A percentile compares a stretch with the other conserved stretches of the same genome.
Conservation (phyloP, 2,329 filamentous ascomycete genomes). For the Sporothrix pallida region DNA sequence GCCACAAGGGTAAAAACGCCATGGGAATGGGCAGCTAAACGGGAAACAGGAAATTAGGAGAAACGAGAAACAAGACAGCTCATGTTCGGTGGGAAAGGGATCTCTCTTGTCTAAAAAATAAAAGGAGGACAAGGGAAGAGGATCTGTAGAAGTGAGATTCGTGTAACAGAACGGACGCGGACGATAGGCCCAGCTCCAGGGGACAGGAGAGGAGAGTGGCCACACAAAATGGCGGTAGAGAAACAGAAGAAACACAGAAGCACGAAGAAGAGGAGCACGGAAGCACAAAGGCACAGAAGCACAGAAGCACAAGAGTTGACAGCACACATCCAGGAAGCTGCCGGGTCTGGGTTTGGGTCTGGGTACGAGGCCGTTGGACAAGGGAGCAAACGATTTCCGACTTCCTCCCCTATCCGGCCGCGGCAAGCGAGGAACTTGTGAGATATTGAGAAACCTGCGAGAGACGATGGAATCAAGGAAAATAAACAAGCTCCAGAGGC, state of each 20-base stretch:
- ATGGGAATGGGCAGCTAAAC: conserved; percentile 17
- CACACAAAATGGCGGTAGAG: neutral
- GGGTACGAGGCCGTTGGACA: neutral
- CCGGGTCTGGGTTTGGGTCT: neutral
- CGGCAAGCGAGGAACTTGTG: neutral
- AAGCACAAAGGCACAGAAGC: neutral
- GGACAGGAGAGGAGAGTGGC: neutral
- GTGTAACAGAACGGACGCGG: neutral
- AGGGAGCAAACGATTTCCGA: neutral
- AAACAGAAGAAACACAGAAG: neutral
- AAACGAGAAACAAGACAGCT: too few species aligned
- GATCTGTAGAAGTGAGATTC: conserved; percentile 18
- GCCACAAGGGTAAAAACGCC: too few species aligned
- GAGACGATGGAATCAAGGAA: conserved; percentile 1
- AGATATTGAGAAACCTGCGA: neutral
- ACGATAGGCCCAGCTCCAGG: neutral
- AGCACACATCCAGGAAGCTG: conserved; percentile 2
- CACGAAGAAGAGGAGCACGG: neutral
- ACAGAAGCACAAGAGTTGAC: neutral
- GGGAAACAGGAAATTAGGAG: neutral
- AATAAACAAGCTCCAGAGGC: neutral
- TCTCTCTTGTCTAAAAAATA: neutral
- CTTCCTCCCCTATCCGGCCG: neutral
- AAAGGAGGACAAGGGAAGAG: neutral
- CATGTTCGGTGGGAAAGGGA: neutral